A percentile compares a stretch with the other conserved stretches of the same genome.
Evolutionary conservation across 257 asterid species (phyloP).

Genomic region (Nicotiana obtusifolia): DNA sequence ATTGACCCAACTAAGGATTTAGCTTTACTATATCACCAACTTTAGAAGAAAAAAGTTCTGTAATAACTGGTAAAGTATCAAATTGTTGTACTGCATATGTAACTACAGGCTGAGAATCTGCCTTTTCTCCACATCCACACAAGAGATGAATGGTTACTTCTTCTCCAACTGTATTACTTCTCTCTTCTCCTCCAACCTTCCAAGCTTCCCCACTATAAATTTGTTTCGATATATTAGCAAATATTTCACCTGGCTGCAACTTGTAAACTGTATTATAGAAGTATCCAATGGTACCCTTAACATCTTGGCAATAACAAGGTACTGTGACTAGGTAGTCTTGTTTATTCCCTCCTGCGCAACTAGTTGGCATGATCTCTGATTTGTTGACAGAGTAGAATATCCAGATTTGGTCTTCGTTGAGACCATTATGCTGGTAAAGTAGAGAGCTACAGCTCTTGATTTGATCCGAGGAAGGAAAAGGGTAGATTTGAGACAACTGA

Average conservation of each 20-base stretch:
- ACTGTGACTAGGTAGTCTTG: slow-evolving; percentile 47
- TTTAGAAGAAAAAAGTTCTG: slow-evolving; percentile 39
- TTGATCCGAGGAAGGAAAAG: slow-evolving; percentile 39
- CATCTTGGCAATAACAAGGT: slow-evolving; percentile 54
- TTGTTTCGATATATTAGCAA: slow-evolving; percentile 33
- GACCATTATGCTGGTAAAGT: slow-evolving; percentile 54
- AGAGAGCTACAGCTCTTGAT: slow-evolving; percentile 46
- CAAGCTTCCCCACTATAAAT: slow-evolving; percentile 57
- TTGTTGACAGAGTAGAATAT: slow-evolving; percentile 37
- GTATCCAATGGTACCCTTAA: slow-evolving; percentile 42
- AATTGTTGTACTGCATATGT: slow-evolving; percentile 60
- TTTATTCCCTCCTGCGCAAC: slow-evolving; percentile 6
- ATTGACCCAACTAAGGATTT: slow-evolving; percentile 37
- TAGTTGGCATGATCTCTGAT: slow-evolving; percentile 32
- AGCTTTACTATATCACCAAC: slow-evolving; percentile 35
- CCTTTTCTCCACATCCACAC: slow-evolving; percentile 59
- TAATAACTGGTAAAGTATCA: slow-evolving; percentile 51
- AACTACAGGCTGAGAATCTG: slow-evolving; percentile 45
- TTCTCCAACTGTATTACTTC: slow-evolving; percentile 10
- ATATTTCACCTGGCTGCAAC: slow-evolving; percentile 27
- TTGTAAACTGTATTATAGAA: slow-evolving; percentile 49
- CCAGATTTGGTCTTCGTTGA: slow-evolving; percentile 30
- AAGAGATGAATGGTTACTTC: slow-evolving; percentile 43
- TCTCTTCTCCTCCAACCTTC: slow-evolving; percentile 34
- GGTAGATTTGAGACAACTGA: slow-evolving; percentile 18